phyloP scores from a whole-genome alignment of 768 basidiomycete species.

The Suillus americanus region DNA sequence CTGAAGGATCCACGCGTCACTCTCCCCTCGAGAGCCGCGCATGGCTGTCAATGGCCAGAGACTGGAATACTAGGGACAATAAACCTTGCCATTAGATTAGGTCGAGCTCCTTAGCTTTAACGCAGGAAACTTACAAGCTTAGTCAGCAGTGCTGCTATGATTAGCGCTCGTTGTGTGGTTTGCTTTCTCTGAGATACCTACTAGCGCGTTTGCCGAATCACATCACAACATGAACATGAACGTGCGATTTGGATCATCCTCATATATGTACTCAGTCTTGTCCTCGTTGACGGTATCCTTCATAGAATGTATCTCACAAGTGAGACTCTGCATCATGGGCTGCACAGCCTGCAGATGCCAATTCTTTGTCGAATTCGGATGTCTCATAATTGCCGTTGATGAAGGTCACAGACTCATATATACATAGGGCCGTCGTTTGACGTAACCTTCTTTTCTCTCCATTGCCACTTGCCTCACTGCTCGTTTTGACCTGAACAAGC shows the following conservation, averaged over 20 bases:
- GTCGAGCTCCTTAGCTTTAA: too few species aligned
- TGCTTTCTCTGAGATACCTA: too few species aligned
- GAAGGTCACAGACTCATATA: neutral
- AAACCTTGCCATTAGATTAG: slow-evolving; percentile 46
- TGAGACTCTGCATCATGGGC: neutral
- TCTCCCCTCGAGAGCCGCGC: slow-evolving; percentile 70
- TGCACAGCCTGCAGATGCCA: too few species aligned
- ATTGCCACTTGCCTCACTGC: neutral
- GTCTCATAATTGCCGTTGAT: neutral
- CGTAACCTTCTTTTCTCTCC: neutral
- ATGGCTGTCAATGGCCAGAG: too few species aligned
- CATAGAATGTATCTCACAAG: neutral
- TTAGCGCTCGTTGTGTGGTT: too few species aligned
- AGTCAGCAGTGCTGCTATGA: too few species aligned
- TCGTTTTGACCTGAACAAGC: neutral
- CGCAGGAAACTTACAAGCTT: too few species aligned
- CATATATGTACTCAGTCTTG: neutral
- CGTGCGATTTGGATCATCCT: neutral
- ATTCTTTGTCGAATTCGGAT: neutral
- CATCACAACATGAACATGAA: neutral
- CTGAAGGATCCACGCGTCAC: slow-evolving; percentile 84
- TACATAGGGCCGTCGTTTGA: neutral
- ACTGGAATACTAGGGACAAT: too few species aligned
- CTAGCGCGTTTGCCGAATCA: neutral
- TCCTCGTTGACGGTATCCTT: neutral